Base-by-base conservation (phyloP, 2,329 filamentous ascomycete species). In the Alternaria angustiovoidea region DNA sequence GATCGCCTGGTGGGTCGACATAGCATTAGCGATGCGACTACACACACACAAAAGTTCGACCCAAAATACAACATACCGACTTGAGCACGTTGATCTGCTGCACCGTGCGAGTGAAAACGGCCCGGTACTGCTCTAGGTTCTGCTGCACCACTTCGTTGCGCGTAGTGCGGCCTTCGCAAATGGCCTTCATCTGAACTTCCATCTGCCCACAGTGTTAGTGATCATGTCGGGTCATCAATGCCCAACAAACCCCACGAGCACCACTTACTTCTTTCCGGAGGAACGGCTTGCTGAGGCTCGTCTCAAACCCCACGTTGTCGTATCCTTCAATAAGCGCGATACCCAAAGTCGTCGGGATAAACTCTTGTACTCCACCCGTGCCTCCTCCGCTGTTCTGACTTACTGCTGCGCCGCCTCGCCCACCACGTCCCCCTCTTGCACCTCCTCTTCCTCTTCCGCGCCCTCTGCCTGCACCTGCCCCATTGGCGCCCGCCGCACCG, bases 151-250 rank as follows among this genome's bases (percentile, higher is more conserved):
- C 92, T 20, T 87, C 86, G 54, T 87, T 85, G 72, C 88, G 90
- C 34, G 89, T 91, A 65, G 88, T 91, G 52, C 87, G 88, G 26
- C 95, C 95, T 61, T 94, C 93, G 79, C 95, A 98, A 58, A 99
- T 97, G 59, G 92, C 92, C 76, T 94, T 95, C 94, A 99, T 97
- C 77, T 93, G 92, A 63, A 93, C 81, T 80, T 99, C 95, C 93
- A 97, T 97, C 83, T 84, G 66, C 61, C 51, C 53, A 62, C 30
- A 18, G 59, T 51, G 54, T 66, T 61, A 67, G 65, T 59, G 38
- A 60, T 26, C 42, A 28, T 28, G 49, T 14, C 42, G 49, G 20
- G 18, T 49, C 51, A 46, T 39, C 46, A 47, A 59, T 57, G 20
- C 28, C 24, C 47, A 49, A 55, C 54, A 44, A 44, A 54, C 44